Evolutionary conservation across 2,329 filamentous ascomycete genomes (phyloP).

Genomic region (Leptodontidium sp.): DNA sequence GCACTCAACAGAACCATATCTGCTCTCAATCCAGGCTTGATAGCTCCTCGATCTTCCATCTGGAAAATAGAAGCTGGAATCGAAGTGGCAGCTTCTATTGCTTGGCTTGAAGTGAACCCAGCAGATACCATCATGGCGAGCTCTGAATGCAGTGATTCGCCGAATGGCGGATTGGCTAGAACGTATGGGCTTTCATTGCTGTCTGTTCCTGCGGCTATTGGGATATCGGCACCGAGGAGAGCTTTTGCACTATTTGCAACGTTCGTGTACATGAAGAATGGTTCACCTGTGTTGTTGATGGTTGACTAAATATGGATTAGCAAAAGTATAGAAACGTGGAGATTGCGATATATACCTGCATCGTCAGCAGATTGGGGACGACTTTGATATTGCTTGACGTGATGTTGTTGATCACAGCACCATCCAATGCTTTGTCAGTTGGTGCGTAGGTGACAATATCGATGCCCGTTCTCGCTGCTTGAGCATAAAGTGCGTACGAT

Average conservation of each 20-base stretch:
- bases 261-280: not conserved
- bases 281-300: constrained; percentile 12
- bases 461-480: constrained; percentile 14
- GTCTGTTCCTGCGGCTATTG: not conserved
- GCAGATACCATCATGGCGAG: constrained; percentile 8
- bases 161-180: not conserved
- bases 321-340: not conserved
- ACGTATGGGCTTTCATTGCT: not conserved
- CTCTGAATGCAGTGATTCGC: constrained; percentile 1
- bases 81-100: constrained; percentile 8
- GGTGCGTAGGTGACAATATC: constrained; percentile 15
- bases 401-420: not conserved
- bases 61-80: not conserved
- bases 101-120: constrained; percentile 6
- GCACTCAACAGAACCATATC: constrained; percentile 14
- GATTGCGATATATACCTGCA: not conserved
- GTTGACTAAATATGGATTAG: not conserved
- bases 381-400: not conserved
- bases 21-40: constrained; percentile 12
- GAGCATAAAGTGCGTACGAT: not conserved
- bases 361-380: constrained; percentile 9
- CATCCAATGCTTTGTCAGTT: not conserved
- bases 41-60: constrained; percentile 11
- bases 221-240: not conserved
- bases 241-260: not conserved